Evolutionary conservation across 2,329 filamentous ascomycete genomes (phyloP), one percentile per base, ranked within the genome.

Genomic region (Boeremia lycopersici): DNA sequence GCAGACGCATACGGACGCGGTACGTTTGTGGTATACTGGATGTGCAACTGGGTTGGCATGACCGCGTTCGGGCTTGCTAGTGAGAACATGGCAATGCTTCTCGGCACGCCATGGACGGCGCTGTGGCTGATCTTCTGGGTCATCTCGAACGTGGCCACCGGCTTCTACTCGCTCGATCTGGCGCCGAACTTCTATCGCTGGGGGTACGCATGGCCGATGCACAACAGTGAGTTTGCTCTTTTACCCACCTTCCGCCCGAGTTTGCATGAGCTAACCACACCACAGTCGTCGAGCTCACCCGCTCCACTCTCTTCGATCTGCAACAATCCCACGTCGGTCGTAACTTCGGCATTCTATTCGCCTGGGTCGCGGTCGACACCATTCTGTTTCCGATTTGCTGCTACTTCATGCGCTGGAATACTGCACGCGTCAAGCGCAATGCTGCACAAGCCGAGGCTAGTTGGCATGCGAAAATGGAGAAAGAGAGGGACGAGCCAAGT

Each of bases 41-140:
- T 85, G 80, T 63, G 85, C 15, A 86, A 87, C 52, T 87, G 79
- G 70, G 69, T 83, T 0, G 85, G 85, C 3, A 88, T 89, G 86
- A 77, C 76, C 7, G 85, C 84, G 0, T 71, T 88, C 4, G 86
- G 85, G 0, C 73, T 89, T 2, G 84, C 86, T 0, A 86, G 83
- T 63, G 85, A 88, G 73, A 88, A 88, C 62, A 82, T 86, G 54
- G 83, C 83, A 0, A 87, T 87, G 82, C 63, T 87, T 3, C 73
- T 88, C 2, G 85, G 84, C 0, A 78, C 83, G 56, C 86, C 84
- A 0, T 88, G 84, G 84, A 81, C 78, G 6, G 79, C 83, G 0
- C 71, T 87, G 0, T 89, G 86, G 81, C 73, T 89, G 2, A 86
- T 88, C 49, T 88, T 87, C 62, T 87, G 84, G 85, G 83, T 88